Conservation (phyloP, 305 asterid species). For the Solanum aculeatissimum region DNA sequence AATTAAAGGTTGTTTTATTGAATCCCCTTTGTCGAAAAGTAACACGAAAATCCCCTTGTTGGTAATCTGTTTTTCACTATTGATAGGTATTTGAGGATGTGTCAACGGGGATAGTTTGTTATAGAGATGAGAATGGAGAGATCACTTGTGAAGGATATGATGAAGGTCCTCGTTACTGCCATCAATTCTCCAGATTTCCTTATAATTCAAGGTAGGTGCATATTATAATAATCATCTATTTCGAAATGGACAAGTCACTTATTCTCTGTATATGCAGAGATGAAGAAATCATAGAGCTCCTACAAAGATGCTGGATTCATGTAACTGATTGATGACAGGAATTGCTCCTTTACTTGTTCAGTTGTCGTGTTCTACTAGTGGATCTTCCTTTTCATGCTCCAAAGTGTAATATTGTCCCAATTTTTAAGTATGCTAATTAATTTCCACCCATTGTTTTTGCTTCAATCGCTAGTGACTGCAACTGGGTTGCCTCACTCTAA, state of each 20-base stretch:
- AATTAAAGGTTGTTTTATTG: not conserved
- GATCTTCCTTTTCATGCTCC: not conserved
- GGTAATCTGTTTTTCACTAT: not conserved
- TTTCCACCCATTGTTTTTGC: not conserved
- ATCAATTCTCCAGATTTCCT: slow-evolving; percentile 16
- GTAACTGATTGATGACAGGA: slow-evolving; percentile 1
- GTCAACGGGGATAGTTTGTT: slow-evolving; percentile 52
- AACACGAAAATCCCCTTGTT: not conserved
- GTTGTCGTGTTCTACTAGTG: not conserved
- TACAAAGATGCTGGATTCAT: slow-evolving; percentile 13
- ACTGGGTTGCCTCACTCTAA: not conserved
- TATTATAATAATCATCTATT: not conserved
- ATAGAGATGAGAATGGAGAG: slow-evolving; percentile 63
- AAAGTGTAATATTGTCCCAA: not conserved
- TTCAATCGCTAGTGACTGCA: not conserved
- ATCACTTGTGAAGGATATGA: slow-evolving; percentile 70
- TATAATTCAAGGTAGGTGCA: slow-evolving; percentile 46
- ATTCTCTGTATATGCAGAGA: slow-evolving; percentile 1
- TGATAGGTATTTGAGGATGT: slow-evolving; percentile 50
- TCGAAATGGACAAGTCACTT: not conserved
- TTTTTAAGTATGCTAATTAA: not conserved
- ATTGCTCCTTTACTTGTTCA: not conserved
- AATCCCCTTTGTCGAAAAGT: not conserved
- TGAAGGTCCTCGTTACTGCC: slow-evolving; percentile 68
- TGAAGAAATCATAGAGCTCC: slow-evolving; percentile 7